Conservation (phyloP, 2,329 filamentous ascomycete genomes). For the Knoxdaviesia capensis region DNA sequence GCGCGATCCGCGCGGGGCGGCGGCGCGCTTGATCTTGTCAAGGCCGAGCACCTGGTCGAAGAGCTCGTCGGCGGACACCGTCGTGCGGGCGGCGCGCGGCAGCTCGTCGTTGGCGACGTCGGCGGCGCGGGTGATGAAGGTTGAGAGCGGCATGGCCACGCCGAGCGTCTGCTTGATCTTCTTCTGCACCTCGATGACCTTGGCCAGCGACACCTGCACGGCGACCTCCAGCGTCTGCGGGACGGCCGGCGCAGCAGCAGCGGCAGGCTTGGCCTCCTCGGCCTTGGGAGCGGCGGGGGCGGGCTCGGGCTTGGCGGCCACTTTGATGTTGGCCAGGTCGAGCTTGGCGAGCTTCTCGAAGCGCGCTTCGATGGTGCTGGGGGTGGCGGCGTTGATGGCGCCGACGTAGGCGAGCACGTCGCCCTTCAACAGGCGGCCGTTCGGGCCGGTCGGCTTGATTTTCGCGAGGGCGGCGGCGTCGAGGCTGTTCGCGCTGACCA, state of each 20-base stretch:
- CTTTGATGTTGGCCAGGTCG: constrained; percentile 88
- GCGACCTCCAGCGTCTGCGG: constrained; percentile 38
- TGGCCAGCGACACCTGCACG: constrained; percentile 57
- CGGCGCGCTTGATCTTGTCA: constrained; percentile 18
- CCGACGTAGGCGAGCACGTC: constrained; percentile 86
- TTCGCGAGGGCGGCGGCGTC: constrained; percentile 55
- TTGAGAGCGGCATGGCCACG: constrained; percentile 63
- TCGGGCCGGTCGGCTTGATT: constrained; percentile 75
- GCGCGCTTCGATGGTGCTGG: constrained; percentile 47
- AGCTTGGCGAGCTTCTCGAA: constrained; percentile 64
- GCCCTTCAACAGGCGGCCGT: constrained; percentile 79
- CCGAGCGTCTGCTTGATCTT: constrained; percentile 60
- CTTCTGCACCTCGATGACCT: constrained; percentile 63
- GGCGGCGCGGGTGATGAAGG: constrained; percentile 69
- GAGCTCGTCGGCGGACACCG: constrained; percentile 54
- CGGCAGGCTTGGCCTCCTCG: constrained; percentile 17
- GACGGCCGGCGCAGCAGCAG: constrained; percentile 17
- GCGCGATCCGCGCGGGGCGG: constrained; percentile 28
- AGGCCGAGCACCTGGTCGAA: constrained; percentile 78
- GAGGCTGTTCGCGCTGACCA: constrained; percentile 63
- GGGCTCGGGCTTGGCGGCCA: constrained; percentile 32
- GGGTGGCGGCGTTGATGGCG: constrained; percentile 50
- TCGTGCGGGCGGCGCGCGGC: constrained; percentile 38
- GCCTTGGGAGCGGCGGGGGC: constrained; percentile 15
- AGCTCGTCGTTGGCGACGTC: constrained; percentile 78